phyloP scores from a whole-genome alignment of 768 basidiomycete species.

The Rhizopogon sp. region DNA sequence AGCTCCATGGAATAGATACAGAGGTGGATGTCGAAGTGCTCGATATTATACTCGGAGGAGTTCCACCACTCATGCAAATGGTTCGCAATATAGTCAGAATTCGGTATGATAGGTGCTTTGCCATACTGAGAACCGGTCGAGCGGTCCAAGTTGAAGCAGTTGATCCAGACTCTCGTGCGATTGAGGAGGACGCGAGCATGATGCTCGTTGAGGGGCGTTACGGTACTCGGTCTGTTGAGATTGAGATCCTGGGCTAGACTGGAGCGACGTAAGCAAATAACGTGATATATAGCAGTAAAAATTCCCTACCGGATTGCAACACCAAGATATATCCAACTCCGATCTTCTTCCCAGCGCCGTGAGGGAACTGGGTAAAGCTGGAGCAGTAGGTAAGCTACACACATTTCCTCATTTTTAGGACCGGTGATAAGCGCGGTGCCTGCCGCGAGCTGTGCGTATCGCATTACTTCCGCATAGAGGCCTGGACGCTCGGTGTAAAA shows the following conservation, averaged over 20 bases:
- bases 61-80: slow-evolving; percentile 71
- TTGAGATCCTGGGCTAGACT: slow-evolving; percentile 90
- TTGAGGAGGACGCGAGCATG: slow-evolving; percentile 86
- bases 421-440: slow-evolving; percentile 74
- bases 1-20: slow-evolving; percentile 76
- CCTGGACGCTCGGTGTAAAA: slow-evolving; percentile 69
- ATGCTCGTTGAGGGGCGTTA: slow-evolving; percentile 72
- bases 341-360: slow-evolving; percentile 83
- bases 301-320: slow-evolving; percentile 72
- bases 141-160: slow-evolving; percentile 87
- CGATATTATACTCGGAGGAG: slow-evolving; percentile 61
- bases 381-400: slow-evolving; percentile 76
- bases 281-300: background rate
- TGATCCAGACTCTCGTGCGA: slow-evolving; percentile 85
- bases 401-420: slow-evolving; percentile 78
- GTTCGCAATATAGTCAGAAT: slow-evolving; percentile 70
- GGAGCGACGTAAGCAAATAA: slow-evolving; percentile 5
- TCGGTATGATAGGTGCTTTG: slow-evolving; percentile 74
- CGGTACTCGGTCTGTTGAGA: slow-evolving; percentile 71
- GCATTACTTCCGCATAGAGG: slow-evolving; percentile 68
- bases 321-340: slow-evolving; percentile 86
- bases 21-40: slow-evolving; percentile 75
- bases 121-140: slow-evolving; percentile 88
- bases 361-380: slow-evolving; percentile 74
- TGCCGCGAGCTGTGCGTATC: slow-evolving; percentile 71